Conservation (phyloP, 148 eudicot genomes). For the Dianthus caryophyllus region DNA sequence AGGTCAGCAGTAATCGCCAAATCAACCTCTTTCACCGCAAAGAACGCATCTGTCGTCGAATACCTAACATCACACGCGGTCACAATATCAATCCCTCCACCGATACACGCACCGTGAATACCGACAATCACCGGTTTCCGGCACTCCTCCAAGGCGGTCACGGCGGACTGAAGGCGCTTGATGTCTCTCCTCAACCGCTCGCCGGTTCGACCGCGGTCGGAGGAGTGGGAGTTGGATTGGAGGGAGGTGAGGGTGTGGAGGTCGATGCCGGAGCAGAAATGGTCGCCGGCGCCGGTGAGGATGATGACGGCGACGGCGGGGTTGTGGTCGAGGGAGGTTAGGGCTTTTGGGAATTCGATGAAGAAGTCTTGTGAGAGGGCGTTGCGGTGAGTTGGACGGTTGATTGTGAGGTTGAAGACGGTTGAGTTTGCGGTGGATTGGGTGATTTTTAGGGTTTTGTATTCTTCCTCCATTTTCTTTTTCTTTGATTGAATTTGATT, state of each 20-base stretch:
- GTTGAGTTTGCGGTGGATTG: slow-evolving; percentile 27
- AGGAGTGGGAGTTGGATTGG: not conserved
- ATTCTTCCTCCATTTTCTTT: slow-evolving; percentile 37
- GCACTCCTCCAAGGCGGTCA: slow-evolving; percentile 72
- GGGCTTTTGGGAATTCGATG: slow-evolving; percentile 71
- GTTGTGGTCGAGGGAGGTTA: slow-evolving; percentile 58
- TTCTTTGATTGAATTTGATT: too few species aligned
- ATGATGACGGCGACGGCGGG: slow-evolving; percentile 57
- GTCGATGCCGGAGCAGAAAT: slow-evolving; percentile 93
- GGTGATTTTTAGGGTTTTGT: slow-evolving; percentile 44
- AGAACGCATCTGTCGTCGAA: slow-evolving; percentile 52
- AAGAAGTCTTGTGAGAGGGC: slow-evolving; percentile 68
- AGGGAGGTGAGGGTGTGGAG: slow-evolving; percentile 35
- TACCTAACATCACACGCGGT: slow-evolving; percentile 86
- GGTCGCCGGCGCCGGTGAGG: slow-evolving; percentile 54
- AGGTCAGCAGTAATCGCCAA: slow-evolving; percentile 81
- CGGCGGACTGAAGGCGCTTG: slow-evolving; percentile 51
- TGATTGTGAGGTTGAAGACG: slow-evolving; percentile 45
- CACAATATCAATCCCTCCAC: slow-evolving; percentile 74
- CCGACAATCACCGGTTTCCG: slow-evolving; percentile 82
- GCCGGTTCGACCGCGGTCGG: slow-evolving; percentile 46
- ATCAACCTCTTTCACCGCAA: slow-evolving; percentile 91
- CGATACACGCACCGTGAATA: slow-evolving; percentile 78
- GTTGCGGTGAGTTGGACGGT: slow-evolving; percentile 57
- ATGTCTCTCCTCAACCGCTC: slow-evolving; percentile 62